phyloP scores from a whole-genome alignment of 2,329 filamentous ascomycete genomes.

The Grosmannia clavigera region DNA sequence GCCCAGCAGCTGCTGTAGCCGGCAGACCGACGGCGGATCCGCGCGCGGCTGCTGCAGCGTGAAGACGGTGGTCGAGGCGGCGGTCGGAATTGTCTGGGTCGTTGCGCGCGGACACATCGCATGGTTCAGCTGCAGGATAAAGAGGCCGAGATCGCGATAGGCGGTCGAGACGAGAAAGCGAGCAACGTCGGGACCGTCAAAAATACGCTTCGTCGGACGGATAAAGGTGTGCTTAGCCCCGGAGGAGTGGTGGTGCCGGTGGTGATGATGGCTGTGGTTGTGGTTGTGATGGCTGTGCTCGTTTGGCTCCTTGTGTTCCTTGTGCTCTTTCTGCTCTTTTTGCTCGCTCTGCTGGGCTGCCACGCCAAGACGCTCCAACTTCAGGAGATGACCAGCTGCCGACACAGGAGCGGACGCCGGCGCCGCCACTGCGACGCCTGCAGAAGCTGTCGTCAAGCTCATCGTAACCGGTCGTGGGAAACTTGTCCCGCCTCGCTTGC shows the following conservation, averaged over 20 bases:
- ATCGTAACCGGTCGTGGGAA: not conserved
- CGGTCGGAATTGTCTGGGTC: slow-evolving; percentile 16
- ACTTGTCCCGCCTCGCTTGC: not conserved
- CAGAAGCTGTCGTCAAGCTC: not conserved
- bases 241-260: not conserved
- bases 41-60: slow-evolving; percentile 27
- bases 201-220: slow-evolving; percentile 65
- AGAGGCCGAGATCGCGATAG: slow-evolving; percentile 77
- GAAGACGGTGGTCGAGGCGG: slow-evolving; percentile 30
- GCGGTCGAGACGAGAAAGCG: slow-evolving; percentile 70
- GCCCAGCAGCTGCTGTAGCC: slow-evolving; percentile 53
- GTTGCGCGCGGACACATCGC: slow-evolving; percentile 62
- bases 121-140: slow-evolving; percentile 81
- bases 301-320: not conserved
- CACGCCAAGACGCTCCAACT: slow-evolving; percentile 25
- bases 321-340: not conserved
- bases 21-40: slow-evolving; percentile 45
- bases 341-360: not conserved
- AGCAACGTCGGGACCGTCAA: slow-evolving; percentile 70
- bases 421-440: not conserved
- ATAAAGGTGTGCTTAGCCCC: slow-evolving; percentile 41
- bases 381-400: not conserved
- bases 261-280: not conserved
- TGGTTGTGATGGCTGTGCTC: not conserved
- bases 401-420: not conserved